These are phyloP conservation scores for Drosera spatulata DNA, from an alignment of 179 eudicot genomes.

Conservation along the genomic window DNA sequence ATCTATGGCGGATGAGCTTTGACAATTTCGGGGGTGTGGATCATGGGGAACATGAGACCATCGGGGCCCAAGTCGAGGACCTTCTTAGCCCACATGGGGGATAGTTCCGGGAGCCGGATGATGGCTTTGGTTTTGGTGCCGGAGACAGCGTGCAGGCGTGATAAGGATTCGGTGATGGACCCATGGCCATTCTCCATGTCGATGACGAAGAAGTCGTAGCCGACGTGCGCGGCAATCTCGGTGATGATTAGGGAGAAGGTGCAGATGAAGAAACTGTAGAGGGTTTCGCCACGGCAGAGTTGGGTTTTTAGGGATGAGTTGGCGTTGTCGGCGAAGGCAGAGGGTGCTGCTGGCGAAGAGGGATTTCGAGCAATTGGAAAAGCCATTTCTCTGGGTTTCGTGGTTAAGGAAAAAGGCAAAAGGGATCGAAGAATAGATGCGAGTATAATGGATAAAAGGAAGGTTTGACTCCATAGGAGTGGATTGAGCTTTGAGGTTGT, in stretches of 20 bases:
- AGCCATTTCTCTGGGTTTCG: no score
- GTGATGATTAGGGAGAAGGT: slow-evolving; percentile 71
- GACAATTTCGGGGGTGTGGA: slow-evolving; percentile 35
- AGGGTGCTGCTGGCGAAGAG: no score
- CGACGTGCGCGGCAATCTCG: slow-evolving; percentile 76
- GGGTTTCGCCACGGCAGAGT: slow-evolving; percentile 56
- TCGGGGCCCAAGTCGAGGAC: slow-evolving; percentile 91
- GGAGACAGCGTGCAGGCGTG: slow-evolving; percentile 64
- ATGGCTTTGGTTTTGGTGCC: slow-evolving; percentile 59
- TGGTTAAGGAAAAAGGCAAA: no score
- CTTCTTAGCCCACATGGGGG: slow-evolving; percentile 68
- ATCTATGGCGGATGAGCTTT: no score
- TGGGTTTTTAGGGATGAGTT: slow-evolving; percentile 47
- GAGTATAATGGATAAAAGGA: no score
- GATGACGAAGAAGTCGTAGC: slow-evolving; percentile 75
- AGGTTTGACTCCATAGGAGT: no score
- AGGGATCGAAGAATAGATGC: no score
- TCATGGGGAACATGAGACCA: slow-evolving; percentile 94
- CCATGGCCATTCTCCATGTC: slow-evolving; percentile 94
- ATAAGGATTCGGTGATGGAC: slow-evolving; percentile 48
- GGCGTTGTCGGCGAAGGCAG: no score
- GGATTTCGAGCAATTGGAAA: no score
- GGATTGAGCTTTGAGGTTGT: no score
- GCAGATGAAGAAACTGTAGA: slow-evolving; percentile 78
- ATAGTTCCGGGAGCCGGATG: slow-evolving; percentile 58